Conservation (phyloP, 1,139 yeast genomes). For the Suhomyces kunorum region DNA sequence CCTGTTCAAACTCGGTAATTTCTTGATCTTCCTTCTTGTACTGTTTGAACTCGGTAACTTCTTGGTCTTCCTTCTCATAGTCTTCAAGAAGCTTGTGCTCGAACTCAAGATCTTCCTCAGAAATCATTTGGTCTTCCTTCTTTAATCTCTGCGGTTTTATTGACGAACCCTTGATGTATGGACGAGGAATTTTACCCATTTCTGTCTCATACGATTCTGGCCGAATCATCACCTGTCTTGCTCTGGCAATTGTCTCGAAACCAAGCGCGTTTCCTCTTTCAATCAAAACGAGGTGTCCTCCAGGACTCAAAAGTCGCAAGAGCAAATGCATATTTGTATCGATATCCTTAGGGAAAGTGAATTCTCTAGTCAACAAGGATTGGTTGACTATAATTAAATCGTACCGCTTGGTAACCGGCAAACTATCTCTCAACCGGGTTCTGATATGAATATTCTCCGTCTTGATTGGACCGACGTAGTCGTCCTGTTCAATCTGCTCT, state of each 20-base stretch:
- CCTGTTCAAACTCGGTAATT: conserved; percentile 35
- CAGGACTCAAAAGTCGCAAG: conserved; percentile 64
- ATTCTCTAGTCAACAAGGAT: conserved; percentile 63
- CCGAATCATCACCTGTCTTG: conserved; percentile 83
- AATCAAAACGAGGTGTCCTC: conserved; percentile 73
- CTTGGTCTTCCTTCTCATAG: conserved; percentile 23
- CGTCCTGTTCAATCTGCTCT: conserved; percentile 28
- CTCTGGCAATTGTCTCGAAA: conserved; percentile 84
- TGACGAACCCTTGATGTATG: conserved; percentile 58
- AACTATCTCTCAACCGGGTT: conserved; percentile 52
- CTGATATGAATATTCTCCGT: conserved; percentile 53
- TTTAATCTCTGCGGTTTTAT: conserved; percentile 42
- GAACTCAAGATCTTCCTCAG: conserved; percentile 35
- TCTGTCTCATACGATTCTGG: conserved; percentile 68
- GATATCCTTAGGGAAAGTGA: conserved; percentile 68
- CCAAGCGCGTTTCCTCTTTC: conserved; percentile 93
- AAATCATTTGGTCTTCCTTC: conserved; percentile 38
- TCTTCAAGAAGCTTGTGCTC: conserved; percentile 35
- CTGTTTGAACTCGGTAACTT: conserved; percentile 23
- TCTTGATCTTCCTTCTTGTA: too few relatives aligned
- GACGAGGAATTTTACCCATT: conserved; percentile 68
- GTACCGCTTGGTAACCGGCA: conserved; percentile 55
- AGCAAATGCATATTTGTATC: conserved; percentile 68
- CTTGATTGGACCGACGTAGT: conserved; percentile 58
- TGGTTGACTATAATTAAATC: conserved; percentile 87